Evolutionary conservation across 1,284 basidiomycete species (phyloP).

Genomic region (Austropuccinia psidii): DNA sequence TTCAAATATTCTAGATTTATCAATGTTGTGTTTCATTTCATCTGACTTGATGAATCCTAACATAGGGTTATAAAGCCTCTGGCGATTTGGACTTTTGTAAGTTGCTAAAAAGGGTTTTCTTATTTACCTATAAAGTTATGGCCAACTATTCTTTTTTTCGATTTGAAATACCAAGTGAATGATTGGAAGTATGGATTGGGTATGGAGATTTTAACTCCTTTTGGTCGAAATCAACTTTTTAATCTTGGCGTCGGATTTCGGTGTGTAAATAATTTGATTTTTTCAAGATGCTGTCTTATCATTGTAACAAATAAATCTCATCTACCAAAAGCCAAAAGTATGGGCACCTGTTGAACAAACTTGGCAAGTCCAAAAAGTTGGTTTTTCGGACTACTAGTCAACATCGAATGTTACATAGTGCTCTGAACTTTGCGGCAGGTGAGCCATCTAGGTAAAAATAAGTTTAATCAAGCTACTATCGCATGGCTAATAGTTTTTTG

Average conservation of each 20-base stretch:
- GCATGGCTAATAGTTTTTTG: background rate
- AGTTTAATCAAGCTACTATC: background rate
- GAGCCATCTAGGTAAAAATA: background rate
- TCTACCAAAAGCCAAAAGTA: constrained; percentile 30
- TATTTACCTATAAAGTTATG: background rate
- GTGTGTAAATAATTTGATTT: constrained; percentile 2
- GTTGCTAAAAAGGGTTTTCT: background rate
- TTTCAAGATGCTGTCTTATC: background rate
- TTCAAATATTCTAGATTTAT: too few species aligned
- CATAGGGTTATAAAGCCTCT: constrained; percentile 20
- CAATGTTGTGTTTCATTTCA: too few species aligned
- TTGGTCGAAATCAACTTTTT: constrained; percentile 51
- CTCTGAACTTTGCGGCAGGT: constrained; percentile 36
- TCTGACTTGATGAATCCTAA: background rate
- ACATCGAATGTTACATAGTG: constrained; percentile 35
- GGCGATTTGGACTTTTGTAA: constrained; percentile 34
- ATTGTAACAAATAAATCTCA: background rate
- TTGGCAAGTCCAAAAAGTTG: constrained; percentile 19
- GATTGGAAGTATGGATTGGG: constrained; percentile 45
- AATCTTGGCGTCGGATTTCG: constrained; percentile 36
- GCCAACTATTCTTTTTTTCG: background rate
- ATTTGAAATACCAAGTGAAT: constrained; percentile 8
- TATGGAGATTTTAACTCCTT: constrained; percentile 52
- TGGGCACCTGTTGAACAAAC: constrained; percentile 22
- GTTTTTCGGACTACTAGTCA: constrained; percentile 36